Percentiles rank a stretch among this genome's conserved stretches.
These are phyloP conservation scores for Mycena belliarum DNA, from an alignment of 768 basidiomycete genomes.

Conservation along the genomic window DNA sequence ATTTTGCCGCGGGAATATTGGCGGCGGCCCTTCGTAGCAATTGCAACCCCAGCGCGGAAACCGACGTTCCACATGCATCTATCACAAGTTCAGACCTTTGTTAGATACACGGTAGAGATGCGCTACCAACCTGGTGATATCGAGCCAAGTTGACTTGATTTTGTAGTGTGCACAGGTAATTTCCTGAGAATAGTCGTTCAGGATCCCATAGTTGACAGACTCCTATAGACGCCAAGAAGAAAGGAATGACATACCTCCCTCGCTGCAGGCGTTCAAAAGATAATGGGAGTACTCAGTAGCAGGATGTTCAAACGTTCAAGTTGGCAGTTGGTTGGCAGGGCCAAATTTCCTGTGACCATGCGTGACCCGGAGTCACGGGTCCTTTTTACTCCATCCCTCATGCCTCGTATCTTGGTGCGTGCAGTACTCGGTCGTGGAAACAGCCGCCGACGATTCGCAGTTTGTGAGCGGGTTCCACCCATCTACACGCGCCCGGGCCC, in stretches of 20 bases:
- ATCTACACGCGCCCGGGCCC: constrained; percentile 77
- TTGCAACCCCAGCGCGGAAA: constrained; percentile 2
- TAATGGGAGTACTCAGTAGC: no score
- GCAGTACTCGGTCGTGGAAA: neutral
- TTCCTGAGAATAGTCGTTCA: no score
- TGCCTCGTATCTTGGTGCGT: constrained; percentile 70
- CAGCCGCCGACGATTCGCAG: constrained; percentile 32
- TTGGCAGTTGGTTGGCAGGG: neutral
- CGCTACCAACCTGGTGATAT: no score
- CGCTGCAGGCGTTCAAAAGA: no score
- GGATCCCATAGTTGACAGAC: no score
- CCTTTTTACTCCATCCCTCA: constrained; percentile 31
- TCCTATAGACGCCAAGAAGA: no score
- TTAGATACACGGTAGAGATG: no score
- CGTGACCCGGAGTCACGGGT: constrained; percentile 11
- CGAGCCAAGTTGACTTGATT: no score
- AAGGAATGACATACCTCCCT: no score
- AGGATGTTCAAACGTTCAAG: no score
- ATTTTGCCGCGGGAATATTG: constrained; percentile 25
- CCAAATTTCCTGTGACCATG: constrained; percentile 18
- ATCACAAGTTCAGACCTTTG: no score
- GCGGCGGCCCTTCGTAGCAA: constrained; percentile 6
- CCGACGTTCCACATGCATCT: constrained; percentile 4
- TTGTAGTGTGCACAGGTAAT: no score
- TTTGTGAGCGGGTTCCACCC: constrained; percentile 88